Conservation (phyloP, 495 filamentous ascomycete species). For the Trichodelitschia bisporula region DNA sequence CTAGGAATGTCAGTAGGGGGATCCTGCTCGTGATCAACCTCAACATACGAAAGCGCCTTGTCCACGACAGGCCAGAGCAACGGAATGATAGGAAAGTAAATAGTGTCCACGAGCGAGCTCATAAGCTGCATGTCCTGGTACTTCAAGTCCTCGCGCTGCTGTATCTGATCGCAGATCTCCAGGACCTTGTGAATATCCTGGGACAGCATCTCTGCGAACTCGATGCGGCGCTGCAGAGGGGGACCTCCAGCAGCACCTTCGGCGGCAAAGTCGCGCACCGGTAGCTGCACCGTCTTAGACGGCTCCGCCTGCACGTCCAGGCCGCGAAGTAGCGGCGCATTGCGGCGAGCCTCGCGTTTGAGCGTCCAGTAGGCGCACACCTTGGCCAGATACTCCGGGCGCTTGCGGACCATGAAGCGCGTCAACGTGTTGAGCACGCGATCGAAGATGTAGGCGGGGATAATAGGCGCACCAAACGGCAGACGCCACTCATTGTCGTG, state of each 20-base stretch:
- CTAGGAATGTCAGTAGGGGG: neutral
- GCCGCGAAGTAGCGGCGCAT: slow-evolving; percentile 75
- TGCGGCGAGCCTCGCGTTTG: slow-evolving; percentile 78
- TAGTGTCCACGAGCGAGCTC: slow-evolving; percentile 49
- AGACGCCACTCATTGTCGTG: slow-evolving; percentile 66
- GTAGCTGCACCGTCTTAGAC: slow-evolving; percentile 92
- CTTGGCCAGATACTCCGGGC: slow-evolving; percentile 77
- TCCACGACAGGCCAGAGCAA: slow-evolving; percentile 61
- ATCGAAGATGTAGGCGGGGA: slow-evolving; percentile 63
- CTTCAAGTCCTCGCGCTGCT: slow-evolving; percentile 48
- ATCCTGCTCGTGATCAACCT: neutral
- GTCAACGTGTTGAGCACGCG: slow-evolving; percentile 54
- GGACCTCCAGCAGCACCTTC: slow-evolving; percentile 70
- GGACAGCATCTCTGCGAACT: slow-evolving; percentile 57
- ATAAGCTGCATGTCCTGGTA: slow-evolving; percentile 51
- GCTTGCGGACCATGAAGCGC: slow-evolving; percentile 58
- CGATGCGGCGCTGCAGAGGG: slow-evolving; percentile 55
- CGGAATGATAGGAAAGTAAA: slow-evolving; percentile 72
- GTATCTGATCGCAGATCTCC: slow-evolving; percentile 37
- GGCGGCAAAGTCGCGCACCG: slow-evolving; percentile 68
- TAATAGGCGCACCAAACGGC: slow-evolving; percentile 83
- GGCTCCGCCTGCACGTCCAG: slow-evolving; percentile 84
- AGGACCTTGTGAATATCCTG: slow-evolving; percentile 52
- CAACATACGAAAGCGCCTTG: slow-evolving; percentile 36
- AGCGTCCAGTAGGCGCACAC: slow-evolving; percentile 94